Base-by-base conservation (phyloP, 129 eudicot species). In the Rutidosis leptorrhynchoides region DNA sequence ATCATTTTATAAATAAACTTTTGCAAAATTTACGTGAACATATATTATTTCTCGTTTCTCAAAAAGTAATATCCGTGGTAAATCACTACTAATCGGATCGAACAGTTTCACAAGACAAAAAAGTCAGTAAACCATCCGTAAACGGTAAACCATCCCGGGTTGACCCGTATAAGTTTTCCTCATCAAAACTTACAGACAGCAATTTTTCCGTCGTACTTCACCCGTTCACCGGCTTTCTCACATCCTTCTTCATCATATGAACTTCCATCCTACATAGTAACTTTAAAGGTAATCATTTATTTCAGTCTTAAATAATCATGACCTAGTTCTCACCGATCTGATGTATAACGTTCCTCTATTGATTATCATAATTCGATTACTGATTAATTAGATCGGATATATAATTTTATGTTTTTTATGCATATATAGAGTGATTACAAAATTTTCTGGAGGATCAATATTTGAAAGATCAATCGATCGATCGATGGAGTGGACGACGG, bases 401-500 rank as follows among this genome's bases (percentile, higher is more conserved):
- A 37, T 65, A 42, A 26, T 20, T 43, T 10, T n/a, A 23, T 17
- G 26, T 40, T 54, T 55, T n/a, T 26, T 56, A 28, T 57, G 1
- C 26, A 19, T 58, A 49, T 17, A 49, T 24, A 53, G 73, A 71
- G n/a, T n/a, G n/a, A n/a, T n/a, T n/a, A 21, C n/a, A 16, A 9
- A 6, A 4, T 64, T 5, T 45, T 11, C 6, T 14, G 29, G 45
- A 48, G 74, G 77, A 78, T 71, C 72, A 29, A 16, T 55, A 43
- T 22, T 51, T 20, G 53, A 37, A n/a, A 62, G 80, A n/a, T n/a
- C n/a, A n/a, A n/a, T n/a, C n/a, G n/a, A n/a, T n/a, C n/a, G n/a
- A 76, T 68, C 68, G 46, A 93, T 93, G 99, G 99, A 93, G 96
- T 93, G 99, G 99, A 65, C 96, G 43, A 88, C 99, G 22, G 82